Evolutionary conservation across 371 early-diverging fungal species (phyloP).

Genomic region (Mucor racemosus): DNA sequence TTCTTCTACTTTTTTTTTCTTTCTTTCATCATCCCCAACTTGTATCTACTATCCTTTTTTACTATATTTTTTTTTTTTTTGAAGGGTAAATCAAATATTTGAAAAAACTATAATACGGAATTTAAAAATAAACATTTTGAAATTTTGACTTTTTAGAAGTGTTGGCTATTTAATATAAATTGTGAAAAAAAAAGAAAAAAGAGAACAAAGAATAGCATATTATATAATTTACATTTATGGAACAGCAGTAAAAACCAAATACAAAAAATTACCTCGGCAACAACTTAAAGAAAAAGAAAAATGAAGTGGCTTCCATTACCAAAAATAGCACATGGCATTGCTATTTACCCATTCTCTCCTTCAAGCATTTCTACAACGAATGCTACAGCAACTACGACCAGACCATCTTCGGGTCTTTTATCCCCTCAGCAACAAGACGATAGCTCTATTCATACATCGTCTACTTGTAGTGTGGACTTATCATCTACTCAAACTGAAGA

Average conservation of each 20-base stretch:
- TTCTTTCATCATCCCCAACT: background rate
- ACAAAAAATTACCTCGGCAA: background rate
- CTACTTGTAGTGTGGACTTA: conserved; percentile 32
- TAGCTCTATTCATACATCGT: conserved; percentile 32
- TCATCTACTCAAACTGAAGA: conserved; percentile 38
- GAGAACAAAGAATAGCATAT: background rate
- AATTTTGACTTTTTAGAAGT: conserved; percentile 5
- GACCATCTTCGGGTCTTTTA: conserved; percentile 34
- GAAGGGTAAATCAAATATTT: conserved; percentile 2
- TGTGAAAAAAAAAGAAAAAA: background rate
- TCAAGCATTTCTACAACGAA: conserved; percentile 13
- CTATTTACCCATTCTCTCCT: conserved; percentile 58
- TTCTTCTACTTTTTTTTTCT: background rate
- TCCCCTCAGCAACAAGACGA: conserved; percentile 20
- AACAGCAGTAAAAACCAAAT: background rate
- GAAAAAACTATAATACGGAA: background rate
- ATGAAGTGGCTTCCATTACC: conserved; percentile 61
- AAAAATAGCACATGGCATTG: conserved; percentile 57
- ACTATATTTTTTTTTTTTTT: background rate
- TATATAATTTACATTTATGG: background rate
- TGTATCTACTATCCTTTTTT: too few relatives aligned
- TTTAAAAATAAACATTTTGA: background rate
- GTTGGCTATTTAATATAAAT: background rate
- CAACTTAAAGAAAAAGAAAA: background rate
- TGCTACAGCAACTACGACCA: conserved; percentile 14